A percentile compares a stretch with the other conserved stretches of the same genome.
Conservation (phyloP, 129 eudicot species). For the Flaveria brownii region DNA sequence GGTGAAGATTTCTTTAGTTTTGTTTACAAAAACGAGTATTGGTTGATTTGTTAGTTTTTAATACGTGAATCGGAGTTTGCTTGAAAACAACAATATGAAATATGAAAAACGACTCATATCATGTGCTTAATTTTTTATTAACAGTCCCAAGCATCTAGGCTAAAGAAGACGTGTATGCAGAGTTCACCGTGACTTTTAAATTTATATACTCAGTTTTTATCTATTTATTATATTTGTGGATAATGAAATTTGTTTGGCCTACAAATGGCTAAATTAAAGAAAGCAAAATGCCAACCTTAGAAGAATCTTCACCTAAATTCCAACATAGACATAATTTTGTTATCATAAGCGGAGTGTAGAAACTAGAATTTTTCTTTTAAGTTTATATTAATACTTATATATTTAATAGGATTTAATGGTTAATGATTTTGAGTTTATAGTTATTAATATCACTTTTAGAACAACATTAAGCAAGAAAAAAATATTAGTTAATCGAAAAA, state of each 20-base stretch:
- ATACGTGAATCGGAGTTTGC: not conserved
- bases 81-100: not conserved
- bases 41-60: too few relatives aligned
- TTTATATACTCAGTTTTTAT: not conserved
- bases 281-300: slow-evolving; percentile 28
- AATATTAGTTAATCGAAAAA: too few relatives aligned
- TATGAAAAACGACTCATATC: not conserved
- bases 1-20: too few relatives aligned
- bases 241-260: not conserved
- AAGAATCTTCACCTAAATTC: slow-evolving; percentile 33
- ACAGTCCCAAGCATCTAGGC: not conserved
- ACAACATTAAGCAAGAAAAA: too few relatives aligned
- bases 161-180: not conserved
- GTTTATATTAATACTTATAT: too few relatives aligned
- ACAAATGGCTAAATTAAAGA: not conserved
- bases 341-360: not conserved
- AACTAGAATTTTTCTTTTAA: not conserved
- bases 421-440: too few relatives aligned
- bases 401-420: too few relatives aligned
- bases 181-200: not conserved
- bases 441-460: too few relatives aligned
- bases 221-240: too few relatives aligned
- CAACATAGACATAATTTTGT: not conserved
- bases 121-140: not conserved
- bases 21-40: too few relatives aligned